Evolutionary conservation across 208 protist genomes (phyloP).

Genomic region (Naegleria fowleri): DNA sequence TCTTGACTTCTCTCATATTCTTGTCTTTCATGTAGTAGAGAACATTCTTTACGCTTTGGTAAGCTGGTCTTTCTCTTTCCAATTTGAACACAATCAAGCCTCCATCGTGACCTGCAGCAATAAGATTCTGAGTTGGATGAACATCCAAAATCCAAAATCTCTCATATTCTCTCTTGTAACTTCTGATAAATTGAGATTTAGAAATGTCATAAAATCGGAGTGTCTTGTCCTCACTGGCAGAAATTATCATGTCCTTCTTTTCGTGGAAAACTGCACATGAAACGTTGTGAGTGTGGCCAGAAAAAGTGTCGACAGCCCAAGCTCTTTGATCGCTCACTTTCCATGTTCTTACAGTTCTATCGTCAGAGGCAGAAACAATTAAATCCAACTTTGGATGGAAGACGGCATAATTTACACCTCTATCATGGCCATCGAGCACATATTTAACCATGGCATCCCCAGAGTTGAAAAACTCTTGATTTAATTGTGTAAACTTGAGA

Average conservation of each 20-base stretch:
- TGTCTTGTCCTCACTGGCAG: constrained; percentile 87
- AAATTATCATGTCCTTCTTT: constrained; percentile 87
- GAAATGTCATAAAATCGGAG: constrained; percentile 85
- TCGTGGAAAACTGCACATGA: constrained; percentile 89
- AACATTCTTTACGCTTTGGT: constrained; percentile 43
- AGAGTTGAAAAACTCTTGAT: constrained; percentile 86
- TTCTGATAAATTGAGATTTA: constrained; percentile 62
- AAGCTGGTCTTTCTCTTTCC: constrained; percentile 85
- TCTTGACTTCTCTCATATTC: not conserved
- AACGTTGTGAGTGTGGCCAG: constrained; percentile 96
- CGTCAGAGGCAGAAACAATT: constrained; percentile 93
- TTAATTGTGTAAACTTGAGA: not conserved
- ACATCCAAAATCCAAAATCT: constrained; percentile 96
- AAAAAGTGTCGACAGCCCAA: constrained; percentile 84
- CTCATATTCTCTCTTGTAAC: constrained; percentile 86
- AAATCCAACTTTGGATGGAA: constrained; percentile 92
- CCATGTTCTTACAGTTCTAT: constrained; percentile 93
- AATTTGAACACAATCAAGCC: constrained; percentile 97
- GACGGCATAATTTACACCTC: constrained; percentile 96
- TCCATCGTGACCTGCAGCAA: constrained; percentile 92
- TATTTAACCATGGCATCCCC: constrained; percentile 85
- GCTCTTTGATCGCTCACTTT: constrained; percentile 72
- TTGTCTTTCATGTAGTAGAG: constrained; percentile 55
- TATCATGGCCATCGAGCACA: constrained; percentile 93
- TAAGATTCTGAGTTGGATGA: constrained; percentile 82